Percentiles rank a stretch among this genome's conserved stretches.
phyloP scores from a whole-genome alignment of 805 yeast species.

The Metschnikowia koreensis region DNA sequence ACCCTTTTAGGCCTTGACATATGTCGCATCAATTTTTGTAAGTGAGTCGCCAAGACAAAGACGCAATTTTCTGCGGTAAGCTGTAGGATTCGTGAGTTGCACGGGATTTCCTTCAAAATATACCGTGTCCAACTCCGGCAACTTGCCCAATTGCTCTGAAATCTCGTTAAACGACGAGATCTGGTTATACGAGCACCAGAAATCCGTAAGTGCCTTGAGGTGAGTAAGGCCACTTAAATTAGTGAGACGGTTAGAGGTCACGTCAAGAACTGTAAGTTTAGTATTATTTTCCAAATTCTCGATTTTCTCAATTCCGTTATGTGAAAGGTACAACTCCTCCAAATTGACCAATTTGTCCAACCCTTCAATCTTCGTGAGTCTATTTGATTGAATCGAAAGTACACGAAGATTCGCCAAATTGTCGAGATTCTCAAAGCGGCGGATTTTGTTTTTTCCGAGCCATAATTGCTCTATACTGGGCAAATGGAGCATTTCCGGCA shows the following conservation, averaged over 20 bases:
- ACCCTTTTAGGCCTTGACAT: constrained; percentile 30
- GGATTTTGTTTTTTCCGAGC: constrained; percentile 86
- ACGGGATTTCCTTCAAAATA: constrained; percentile 93
- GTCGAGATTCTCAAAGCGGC: constrained; percentile 59
- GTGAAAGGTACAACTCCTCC: constrained; percentile 85
- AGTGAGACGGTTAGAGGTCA: constrained; percentile 69
- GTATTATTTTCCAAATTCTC: constrained; percentile 74
- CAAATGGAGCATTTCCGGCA: constrained; percentile 55
- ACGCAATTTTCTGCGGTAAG: constrained; percentile 80
- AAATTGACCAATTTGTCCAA: constrained; percentile 66
- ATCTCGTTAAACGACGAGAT: constrained; percentile 68
- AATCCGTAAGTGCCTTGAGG: constrained; percentile 72
- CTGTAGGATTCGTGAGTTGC: constrained; percentile 67
- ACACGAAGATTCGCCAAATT: constrained; percentile 62
- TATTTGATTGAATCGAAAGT: constrained; percentile 85
- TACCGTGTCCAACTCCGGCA: constrained; percentile 75
- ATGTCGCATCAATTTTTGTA: constrained; percentile 89
- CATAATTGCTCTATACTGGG: constrained; percentile 70
- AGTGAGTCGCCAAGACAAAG: constrained; percentile 70
- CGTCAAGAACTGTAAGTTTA: constrained; percentile 72
- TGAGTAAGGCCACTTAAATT: constrained; percentile 65
- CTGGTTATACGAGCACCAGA: constrained; percentile 87
- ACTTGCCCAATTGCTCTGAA: constrained; percentile 57
- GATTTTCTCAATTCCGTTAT: constrained; percentile 71
- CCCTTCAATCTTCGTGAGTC: constrained; percentile 76